A percentile compares a stretch with the other conserved stretches of the same genome.
These are phyloP conservation scores for Pseudogymnoascus pannorum DNA, from an alignment of 2,329 filamentous ascomycete genomes.

Conservation along the genomic window DNA sequence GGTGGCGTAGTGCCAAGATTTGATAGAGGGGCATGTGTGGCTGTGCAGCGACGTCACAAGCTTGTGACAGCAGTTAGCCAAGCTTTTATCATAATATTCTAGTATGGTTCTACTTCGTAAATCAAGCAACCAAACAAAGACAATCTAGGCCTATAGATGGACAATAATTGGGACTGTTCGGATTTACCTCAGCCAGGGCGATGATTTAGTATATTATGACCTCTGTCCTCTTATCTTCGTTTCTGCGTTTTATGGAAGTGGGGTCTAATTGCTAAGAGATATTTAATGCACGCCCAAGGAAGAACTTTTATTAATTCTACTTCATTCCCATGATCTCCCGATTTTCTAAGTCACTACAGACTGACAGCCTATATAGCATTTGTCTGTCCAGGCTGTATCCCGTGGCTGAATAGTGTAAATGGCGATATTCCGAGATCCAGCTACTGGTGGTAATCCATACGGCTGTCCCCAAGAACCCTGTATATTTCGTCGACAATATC, in stretches of 20 bases:
- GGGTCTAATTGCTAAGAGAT: background rate
- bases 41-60: slow-evolving; percentile 8
- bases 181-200: background rate
- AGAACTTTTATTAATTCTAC: background rate
- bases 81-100: background rate
- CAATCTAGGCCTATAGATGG: background rate
- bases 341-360: background rate
- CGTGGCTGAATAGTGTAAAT: background rate
- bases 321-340: background rate
- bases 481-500: slow-evolving; percentile 60
- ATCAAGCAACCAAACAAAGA: background rate
- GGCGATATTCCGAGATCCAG: background rate
- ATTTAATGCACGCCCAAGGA: background rate
- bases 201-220: background rate
- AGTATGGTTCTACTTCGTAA: background rate
- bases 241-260: background rate
- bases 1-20: background rate
- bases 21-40: background rate
- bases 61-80: background rate
- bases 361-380: background rate
- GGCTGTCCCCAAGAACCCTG: slow-evolving; percentile 48
- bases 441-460: slow-evolving; percentile 39
- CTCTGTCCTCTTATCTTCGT: background rate
- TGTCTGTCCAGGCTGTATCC: background rate
- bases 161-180: background rate